Conservation (phyloP, 192 early-diverging fungal species). For the Martensiomyces pterosporus region DNA sequence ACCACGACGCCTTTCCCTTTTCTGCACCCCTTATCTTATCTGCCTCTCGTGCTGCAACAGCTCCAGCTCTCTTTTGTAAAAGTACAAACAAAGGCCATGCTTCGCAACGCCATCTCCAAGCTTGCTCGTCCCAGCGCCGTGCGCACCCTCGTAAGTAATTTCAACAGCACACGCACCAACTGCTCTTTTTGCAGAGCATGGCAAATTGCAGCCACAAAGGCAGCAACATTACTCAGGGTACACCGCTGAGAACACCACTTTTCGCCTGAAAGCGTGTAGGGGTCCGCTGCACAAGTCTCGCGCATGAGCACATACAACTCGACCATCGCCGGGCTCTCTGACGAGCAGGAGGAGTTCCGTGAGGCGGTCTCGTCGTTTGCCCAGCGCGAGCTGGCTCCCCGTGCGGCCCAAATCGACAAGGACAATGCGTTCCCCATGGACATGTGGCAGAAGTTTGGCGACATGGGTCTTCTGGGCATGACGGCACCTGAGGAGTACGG, state of each 20-base stretch:
- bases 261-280: no score
- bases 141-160: not conserved
- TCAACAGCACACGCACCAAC: no score
- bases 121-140: not conserved
- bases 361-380: slow-evolving; percentile 70
- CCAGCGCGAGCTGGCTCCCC: slow-evolving; percentile 74
- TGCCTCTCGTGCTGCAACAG: no score
- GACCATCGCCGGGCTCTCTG: slow-evolving; percentile 70
- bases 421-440: slow-evolving; percentile 88
- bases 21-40: not conserved
- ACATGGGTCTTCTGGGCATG: slow-evolving; percentile 92
- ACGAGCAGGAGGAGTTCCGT: slow-evolving; percentile 71
- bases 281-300: not conserved
- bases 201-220: not conserved
- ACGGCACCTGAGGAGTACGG: slow-evolving; percentile 86
- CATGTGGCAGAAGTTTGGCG: slow-evolving; percentile 96
- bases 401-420: slow-evolving; percentile 78
- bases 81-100: not conserved
- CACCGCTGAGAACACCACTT: no score
- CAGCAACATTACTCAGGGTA: no score
- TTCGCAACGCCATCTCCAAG: not conserved
- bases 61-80: no score
- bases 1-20: not conserved
- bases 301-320: slow-evolving; percentile 62
- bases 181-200: no score